A percentile compares a stretch with the other conserved stretches of the same genome.
Conservation (phyloP, 1,139 yeast species). For the Casaregolazyma lundiana region DNA sequence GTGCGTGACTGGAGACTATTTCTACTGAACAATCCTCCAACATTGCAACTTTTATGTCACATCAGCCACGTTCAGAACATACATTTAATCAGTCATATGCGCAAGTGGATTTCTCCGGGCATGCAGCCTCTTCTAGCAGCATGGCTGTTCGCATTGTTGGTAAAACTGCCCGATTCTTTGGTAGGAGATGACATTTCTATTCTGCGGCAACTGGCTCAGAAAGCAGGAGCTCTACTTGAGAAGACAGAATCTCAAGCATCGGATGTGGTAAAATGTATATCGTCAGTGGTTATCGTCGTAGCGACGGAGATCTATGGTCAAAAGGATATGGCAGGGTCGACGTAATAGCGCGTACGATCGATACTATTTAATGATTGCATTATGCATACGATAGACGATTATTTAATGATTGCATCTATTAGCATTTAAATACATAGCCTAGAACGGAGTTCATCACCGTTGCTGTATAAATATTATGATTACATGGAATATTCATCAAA, state of each 20-base stretch:
- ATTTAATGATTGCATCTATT: too few species aligned
- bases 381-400: background rate
- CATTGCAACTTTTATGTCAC: background rate
- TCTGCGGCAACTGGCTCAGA: conserved; percentile 39
- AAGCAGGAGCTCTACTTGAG: conserved; percentile 15
- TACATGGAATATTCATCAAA: too few species aligned
- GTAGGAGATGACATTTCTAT: conserved; percentile 37
- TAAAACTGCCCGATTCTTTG: conserved; percentile 36
- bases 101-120: conserved; percentile 27
- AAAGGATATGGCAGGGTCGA: conserved; percentile 27
- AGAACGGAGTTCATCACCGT: too few species aligned
- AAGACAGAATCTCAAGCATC: background rate
- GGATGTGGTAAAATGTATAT: conserved; percentile 5
- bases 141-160: conserved; percentile 41
- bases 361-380: background rate
- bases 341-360: background rate
- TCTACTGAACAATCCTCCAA: conserved; percentile 2
- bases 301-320: conserved; percentile 34
- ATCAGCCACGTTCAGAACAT: conserved; percentile 14
- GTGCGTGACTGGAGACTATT: conserved; percentile 4
- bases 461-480: background rate
- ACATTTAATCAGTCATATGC: conserved; percentile 24
- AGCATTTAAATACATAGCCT: too few species aligned
- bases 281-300: conserved; percentile 31
- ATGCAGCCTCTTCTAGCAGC: conserved; percentile 19